Base-by-base conservation (phyloP, 208 protist genomes). In the Lotmaria passim region DNA sequence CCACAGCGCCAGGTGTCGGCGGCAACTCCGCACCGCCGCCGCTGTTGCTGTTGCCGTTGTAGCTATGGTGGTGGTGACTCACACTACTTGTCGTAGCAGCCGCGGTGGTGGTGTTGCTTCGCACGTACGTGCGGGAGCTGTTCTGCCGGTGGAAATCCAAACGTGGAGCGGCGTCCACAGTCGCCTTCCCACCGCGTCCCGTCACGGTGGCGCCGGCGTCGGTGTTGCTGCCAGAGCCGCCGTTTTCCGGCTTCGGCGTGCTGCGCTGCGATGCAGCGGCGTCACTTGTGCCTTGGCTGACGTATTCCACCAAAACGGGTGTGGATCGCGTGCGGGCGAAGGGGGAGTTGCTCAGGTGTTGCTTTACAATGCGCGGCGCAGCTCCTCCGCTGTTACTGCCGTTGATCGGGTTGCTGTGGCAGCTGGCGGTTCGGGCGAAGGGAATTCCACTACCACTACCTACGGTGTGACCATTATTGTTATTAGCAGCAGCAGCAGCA, bases 61-160 rank as follows among this genome's bases (percentile, higher is more conserved):
- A 21, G 50, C 28, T 15, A 23, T 23, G 11, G 43, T 21, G 6
- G 43, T 23, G 11, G 43, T 23, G 43, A 17, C 33, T 21, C 23
- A 7, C 52, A 12, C 21, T 4, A 8, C 6, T 17, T 7, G 24
- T 56, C 28, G 21, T 36, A 15, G 65, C 5, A 17, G 51, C 50
- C 1, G 62, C 48, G 39, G 69, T 46, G 17, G 55, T 30, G 7
- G 71, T 76, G 47, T 69, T 70, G 63, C 71, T 66, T 24, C 62
- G 71, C 41, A 64, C 61, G 56, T 70, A 71, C 12, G 59, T 41
- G 23, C 66, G 63, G 2, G 24, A 8, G 38, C 70, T 77, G 2
- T 15, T n/a, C 66, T 82, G 77, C 2, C 77, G 77, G 19, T 67
- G 53, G 48, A 82, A 82, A 31, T 82, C 77, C 7, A 82, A 61